Evolutionary conservation across 208 protist species (phyloP).

Genomic region (Strigomonas culicis): DNA sequence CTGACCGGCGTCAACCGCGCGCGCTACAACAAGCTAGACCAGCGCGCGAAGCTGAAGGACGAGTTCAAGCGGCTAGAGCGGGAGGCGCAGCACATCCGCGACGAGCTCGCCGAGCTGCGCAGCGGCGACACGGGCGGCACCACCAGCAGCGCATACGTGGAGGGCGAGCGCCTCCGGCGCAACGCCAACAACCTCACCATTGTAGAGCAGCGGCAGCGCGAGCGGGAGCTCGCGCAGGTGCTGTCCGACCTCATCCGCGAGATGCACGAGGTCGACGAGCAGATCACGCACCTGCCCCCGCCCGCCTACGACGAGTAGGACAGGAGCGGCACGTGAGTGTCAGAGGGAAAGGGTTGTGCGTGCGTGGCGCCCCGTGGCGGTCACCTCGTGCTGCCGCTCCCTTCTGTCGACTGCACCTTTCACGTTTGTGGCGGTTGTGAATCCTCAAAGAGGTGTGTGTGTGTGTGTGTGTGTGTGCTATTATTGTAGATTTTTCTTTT

Average conservation of each 20-base stretch:
- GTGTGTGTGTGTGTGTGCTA: too few species aligned
- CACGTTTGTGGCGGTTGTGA: too few species aligned
- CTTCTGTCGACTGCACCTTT: too few species aligned
- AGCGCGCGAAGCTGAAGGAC: constrained; percentile 48
- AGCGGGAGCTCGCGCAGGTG: constrained; percentile 41
- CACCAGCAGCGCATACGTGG: background rate
- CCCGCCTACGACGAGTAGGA: too few species aligned
- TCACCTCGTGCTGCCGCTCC: too few species aligned
- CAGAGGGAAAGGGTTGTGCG: too few species aligned
- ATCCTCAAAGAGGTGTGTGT: too few species aligned
- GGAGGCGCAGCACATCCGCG: constrained; percentile 35
- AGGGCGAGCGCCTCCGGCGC: constrained; percentile 16
- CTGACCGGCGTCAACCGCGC: constrained; percentile 66
- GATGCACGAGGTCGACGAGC: constrained; percentile 72
- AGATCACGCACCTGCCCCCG: constrained; percentile 18
- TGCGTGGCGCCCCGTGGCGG: too few species aligned
- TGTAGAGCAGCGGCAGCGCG: constrained; percentile 41
- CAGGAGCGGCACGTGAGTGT: background rate
- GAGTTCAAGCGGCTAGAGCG: constrained; percentile 51
- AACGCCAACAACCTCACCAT: constrained; percentile 19
- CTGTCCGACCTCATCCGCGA: constrained; percentile 47
- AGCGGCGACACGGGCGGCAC: constrained; percentile 2
- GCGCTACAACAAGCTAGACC: constrained; percentile 45
- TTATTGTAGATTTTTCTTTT: too few species aligned
- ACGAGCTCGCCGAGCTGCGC: constrained; percentile 50